Conservation (phyloP, 257 asterid species). For the Solanum dulcamara region DNA sequence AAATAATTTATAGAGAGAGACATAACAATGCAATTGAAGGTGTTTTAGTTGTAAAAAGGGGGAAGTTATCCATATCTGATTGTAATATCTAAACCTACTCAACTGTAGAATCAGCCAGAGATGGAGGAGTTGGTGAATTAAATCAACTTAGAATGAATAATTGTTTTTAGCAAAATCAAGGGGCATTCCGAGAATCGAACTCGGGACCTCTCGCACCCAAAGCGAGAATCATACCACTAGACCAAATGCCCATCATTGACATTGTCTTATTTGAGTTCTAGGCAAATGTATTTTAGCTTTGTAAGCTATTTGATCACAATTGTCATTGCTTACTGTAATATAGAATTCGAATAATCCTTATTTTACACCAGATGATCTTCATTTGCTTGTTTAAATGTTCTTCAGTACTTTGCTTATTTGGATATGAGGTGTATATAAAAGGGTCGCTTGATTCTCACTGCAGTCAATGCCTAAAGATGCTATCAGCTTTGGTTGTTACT, state of each 20-base stretch:
- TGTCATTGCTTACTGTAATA: background rate
- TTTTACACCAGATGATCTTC: background rate
- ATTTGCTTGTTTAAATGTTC: background rate
- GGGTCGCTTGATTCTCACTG: background rate
- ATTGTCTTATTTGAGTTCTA: background rate
- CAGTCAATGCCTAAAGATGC: background rate
- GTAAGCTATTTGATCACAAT: background rate
- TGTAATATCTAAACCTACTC: background rate
- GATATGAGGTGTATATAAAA: background rate
- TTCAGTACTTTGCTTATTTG: background rate
- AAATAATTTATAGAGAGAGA: background rate
- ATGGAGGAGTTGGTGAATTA: background rate
- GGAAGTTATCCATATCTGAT: background rate
- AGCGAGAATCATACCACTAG: slow-evolving; percentile 89
- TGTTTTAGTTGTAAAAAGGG: background rate
- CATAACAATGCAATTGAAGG: background rate
- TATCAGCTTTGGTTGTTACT: background rate
- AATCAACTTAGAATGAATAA: background rate
- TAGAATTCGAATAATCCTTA: background rate
- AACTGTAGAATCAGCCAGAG: background rate
- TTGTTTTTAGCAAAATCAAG: background rate
- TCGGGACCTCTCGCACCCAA: slow-evolving; percentile 77
- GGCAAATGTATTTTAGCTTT: background rate
- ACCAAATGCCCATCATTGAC: slow-evolving; percentile 22
- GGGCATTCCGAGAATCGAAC: slow-evolving; percentile 72